A percentile compares a stretch with the other conserved stretches of the same genome.
Evolutionary conservation across 2,329 filamentous ascomycete genomes (phyloP).

Genomic region (Clarireedia homoeocarpa): DNA sequence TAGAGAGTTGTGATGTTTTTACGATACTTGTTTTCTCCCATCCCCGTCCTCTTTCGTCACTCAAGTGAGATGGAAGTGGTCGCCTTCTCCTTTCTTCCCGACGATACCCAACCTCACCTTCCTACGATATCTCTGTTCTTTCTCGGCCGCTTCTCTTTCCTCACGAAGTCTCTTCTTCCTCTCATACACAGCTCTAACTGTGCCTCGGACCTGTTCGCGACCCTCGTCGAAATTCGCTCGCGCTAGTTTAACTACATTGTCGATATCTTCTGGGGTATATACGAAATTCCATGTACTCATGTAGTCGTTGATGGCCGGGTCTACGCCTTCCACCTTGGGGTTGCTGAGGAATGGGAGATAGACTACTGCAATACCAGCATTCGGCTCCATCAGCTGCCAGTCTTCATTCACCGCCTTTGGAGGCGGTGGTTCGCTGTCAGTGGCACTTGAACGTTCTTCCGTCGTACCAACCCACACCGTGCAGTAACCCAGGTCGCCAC

Average conservation of each 20-base stretch:
- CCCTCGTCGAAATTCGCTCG: slow-evolving; percentile 83
- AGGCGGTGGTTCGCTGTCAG: slow-evolving; percentile 38
- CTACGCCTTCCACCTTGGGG: slow-evolving; percentile 68
- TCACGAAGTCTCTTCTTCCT: slow-evolving; percentile 68
- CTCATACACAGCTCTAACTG: slow-evolving; percentile 85
- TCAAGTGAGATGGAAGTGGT: slow-evolving; percentile 29
- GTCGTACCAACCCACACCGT: slow-evolving; percentile 91
- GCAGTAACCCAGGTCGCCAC: slow-evolving; percentile 74
- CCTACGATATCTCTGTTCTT: slow-evolving; percentile 36
- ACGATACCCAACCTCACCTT: slow-evolving; percentile 42
- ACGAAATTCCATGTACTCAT: slow-evolving; percentile 98
- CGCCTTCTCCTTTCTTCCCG: slow-evolving; percentile 52
- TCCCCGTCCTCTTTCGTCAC: not conserved
- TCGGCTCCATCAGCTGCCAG: slow-evolving; percentile 63
- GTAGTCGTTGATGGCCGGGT: slow-evolving; percentile 76
- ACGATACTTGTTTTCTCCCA: too few species aligned
- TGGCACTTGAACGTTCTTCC: slow-evolving; percentile 55
- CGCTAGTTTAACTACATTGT: slow-evolving; percentile 74
- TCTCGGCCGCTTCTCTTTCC: slow-evolving; percentile 38
- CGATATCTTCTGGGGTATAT: slow-evolving; percentile 85
- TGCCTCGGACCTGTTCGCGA: slow-evolving; percentile 65
- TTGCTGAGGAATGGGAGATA: slow-evolving; percentile 90
- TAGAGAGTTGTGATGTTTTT: not conserved
- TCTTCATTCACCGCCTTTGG: slow-evolving; percentile 46
- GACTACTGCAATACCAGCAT: slow-evolving; percentile 80